phyloP scores from a whole-genome alignment of 495 filamentous ascomycete genomes.

The Apodospora peruviana region DNA sequence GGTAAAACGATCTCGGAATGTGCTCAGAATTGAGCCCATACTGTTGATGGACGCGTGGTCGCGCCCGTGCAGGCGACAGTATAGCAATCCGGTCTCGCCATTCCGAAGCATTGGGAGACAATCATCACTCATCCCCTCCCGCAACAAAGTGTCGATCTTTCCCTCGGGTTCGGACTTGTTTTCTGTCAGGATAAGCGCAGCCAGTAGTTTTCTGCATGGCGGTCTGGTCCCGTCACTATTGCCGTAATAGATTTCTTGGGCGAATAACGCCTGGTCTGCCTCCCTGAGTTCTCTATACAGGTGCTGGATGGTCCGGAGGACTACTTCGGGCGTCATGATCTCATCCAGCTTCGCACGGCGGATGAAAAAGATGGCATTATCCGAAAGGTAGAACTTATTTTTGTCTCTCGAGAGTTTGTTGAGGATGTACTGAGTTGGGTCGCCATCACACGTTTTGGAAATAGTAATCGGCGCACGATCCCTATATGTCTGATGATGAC shows the following conservation, averaged over 20 bases:
- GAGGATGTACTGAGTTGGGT: too few species aligned
- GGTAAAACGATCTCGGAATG: background rate
- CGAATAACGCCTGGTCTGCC: background rate
- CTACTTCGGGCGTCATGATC: constrained; percentile 1
- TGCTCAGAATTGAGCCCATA: background rate
- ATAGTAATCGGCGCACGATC: background rate
- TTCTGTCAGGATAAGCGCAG: background rate
- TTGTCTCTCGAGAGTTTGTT: background rate
- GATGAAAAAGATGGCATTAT: background rate
- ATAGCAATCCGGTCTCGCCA: background rate
- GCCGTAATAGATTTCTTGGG: background rate
- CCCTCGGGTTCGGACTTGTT: background rate
- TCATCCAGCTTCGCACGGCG: constrained; percentile 1
- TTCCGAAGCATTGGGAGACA: background rate
- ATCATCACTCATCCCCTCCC: background rate
- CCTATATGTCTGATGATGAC: background rate
- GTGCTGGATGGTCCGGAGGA: background rate
- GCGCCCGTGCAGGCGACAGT: background rate
- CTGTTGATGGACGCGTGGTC: background rate
- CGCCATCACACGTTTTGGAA: too few species aligned
- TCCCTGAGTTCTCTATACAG: background rate
- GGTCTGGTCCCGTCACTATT: background rate
- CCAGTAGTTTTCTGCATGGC: constrained; percentile 4
- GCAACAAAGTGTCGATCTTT: background rate
- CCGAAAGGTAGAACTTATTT: background rate